Evolutionary conservation across 805 yeast species (phyloP).

Genomic region (Metschnikowia cerradonensis): DNA sequence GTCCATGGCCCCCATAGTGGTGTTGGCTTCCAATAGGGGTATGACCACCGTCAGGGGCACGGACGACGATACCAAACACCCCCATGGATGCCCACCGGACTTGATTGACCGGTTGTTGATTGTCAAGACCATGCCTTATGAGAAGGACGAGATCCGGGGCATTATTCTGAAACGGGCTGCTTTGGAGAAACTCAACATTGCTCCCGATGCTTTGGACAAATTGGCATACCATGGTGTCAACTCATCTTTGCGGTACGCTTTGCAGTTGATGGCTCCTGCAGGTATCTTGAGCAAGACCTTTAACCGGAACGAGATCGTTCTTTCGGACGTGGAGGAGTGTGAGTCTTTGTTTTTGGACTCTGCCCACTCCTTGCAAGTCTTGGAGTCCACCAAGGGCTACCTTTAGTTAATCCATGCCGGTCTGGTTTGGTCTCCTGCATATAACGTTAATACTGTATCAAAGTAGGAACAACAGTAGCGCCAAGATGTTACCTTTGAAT

Average conservation of each 20-base stretch:
- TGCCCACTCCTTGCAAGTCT: conserved; percentile 68
- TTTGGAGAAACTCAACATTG: conserved; percentile 67
- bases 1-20: conserved; percentile 88
- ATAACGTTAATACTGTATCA: no score
- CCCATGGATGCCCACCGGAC: conserved; percentile 97
- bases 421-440: no score
- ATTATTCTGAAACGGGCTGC: conserved; percentile 80
- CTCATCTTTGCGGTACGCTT: conserved; percentile 85
- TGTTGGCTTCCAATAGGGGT: conserved; percentile 94
- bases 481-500: no score
- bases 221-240: conserved; percentile 70
- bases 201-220: conserved; percentile 65
- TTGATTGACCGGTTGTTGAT: conserved; percentile 86
- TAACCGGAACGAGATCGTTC: conserved; percentile 64
- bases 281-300: conserved; percentile 73
- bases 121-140: conserved; percentile 88
- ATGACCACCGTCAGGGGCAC: conserved; percentile 89
- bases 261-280: conserved; percentile 88
- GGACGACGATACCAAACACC: conserved; percentile 72
- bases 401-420: conserved; percentile 12
- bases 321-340: conserved; percentile 79
- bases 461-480: no score
- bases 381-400: conserved; percentile 46
- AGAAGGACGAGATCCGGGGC: conserved; percentile 71
- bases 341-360: conserved; percentile 82